These are phyloP conservation scores for Lachancea fermentati DNA, from an alignment of 805 yeast species.

Conservation along the genomic window DNA sequence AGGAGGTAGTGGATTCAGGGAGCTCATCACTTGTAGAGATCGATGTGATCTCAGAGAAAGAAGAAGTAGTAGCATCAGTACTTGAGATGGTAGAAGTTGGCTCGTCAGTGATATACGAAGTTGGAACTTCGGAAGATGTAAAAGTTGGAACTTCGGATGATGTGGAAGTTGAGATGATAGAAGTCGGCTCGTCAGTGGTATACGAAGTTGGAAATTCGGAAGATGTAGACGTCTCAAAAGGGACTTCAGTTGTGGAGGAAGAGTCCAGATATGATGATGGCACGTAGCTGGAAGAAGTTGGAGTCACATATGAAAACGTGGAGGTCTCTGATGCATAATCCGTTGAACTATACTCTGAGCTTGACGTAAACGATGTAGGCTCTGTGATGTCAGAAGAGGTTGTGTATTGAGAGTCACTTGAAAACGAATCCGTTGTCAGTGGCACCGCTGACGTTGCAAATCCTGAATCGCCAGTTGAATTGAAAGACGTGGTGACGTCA, in stretches of 20 bases:
- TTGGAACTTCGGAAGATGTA: neutral
- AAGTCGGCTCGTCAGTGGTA: slow-evolving; percentile 1
- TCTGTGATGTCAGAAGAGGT: too few relatives aligned
- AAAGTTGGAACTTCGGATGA: neutral
- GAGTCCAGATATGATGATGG: slow-evolving; percentile 1
- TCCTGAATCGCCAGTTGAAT: too few relatives aligned
- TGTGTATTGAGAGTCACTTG: too few relatives aligned
- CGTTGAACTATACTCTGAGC: too few relatives aligned
- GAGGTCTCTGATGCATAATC: too few relatives aligned
- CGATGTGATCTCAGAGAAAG: slow-evolving; percentile 7
- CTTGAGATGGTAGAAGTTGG: neutral
- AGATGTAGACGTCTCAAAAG: neutral
- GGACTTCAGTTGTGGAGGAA: neutral
- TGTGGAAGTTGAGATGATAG: neutral
- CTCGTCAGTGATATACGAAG: slow-evolving; percentile 2
- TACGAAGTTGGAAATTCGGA: slow-evolving; percentile 1
- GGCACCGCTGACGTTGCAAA: too few relatives aligned
- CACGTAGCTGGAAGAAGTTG: neutral
- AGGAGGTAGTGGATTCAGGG: too few relatives aligned
- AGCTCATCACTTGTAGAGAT: neutral
- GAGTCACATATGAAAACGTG: neutral
- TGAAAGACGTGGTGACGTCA: too few relatives aligned
- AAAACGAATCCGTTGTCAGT: too few relatives aligned
- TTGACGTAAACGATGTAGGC: too few relatives aligned
- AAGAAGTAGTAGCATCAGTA: slow-evolving; percentile 5